Conservation (phyloP, 2,329 filamentous ascomycete genomes). For the Colletotrichum graminicola region DNA sequence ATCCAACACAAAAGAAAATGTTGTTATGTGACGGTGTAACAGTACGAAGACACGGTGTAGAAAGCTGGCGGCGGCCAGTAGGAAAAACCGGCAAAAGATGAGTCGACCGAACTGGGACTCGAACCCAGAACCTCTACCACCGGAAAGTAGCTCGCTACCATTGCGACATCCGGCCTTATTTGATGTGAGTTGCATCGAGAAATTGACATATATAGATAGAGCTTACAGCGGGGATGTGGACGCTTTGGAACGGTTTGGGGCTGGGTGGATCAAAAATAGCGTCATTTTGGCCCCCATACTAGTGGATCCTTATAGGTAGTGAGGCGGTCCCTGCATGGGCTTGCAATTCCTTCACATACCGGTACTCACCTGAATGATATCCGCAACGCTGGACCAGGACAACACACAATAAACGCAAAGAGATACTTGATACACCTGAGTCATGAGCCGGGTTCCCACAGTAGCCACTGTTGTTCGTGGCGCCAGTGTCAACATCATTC, state of each 20-base stretch:
- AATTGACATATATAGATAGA: too few relatives aligned
- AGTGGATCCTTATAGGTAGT: background rate
- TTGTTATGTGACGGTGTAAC: too few relatives aligned
- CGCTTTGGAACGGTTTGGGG: background rate
- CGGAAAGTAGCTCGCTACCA: slow-evolving; percentile 17
- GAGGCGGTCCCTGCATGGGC: background rate
- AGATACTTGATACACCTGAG: background rate
- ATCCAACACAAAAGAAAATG: too few relatives aligned
- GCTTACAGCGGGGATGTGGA: too few relatives aligned
- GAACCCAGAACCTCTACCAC: slow-evolving; percentile 17
- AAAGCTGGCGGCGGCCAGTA: background rate
- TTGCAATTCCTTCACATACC: background rate
- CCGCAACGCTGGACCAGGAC: background rate
- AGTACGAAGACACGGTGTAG: too few relatives aligned
- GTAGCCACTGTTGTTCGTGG: slow-evolving; percentile 69
- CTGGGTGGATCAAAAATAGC: background rate
- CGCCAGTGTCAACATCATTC: slow-evolving; percentile 76
- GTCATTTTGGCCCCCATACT: background rate
- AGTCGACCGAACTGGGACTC: slow-evolving; percentile 10
- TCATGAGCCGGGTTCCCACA: slow-evolving; percentile 56
- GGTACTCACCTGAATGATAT: background rate
- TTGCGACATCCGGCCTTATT: slow-evolving; percentile 6
- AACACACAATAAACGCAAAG: too few relatives aligned
- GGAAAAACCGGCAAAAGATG: background rate
- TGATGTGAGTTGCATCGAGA: too few relatives aligned